phyloP scores from a whole-genome alignment of 495 filamentous ascomycete species.

The Penicilliopsis zonata region DNA sequence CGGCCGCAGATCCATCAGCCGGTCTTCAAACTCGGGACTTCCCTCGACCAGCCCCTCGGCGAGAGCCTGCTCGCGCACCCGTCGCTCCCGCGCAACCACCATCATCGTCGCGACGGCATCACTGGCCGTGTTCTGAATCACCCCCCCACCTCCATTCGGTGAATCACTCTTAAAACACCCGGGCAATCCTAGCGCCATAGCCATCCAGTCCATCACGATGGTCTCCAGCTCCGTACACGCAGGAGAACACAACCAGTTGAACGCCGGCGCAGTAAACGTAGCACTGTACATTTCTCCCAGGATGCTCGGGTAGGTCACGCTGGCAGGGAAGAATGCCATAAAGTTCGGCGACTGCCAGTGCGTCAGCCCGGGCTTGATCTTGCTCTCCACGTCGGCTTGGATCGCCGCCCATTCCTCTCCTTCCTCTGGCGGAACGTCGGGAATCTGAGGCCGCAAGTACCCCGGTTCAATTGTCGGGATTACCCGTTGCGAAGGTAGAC shows the following conservation, averaged over 20 bases:
- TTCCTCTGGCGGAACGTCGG: conserved; percentile 55
- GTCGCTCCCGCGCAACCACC: conserved; percentile 77
- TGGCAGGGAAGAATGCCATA: conserved; percentile 90
- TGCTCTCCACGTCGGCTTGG: conserved; percentile 70
- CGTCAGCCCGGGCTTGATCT: conserved; percentile 89
- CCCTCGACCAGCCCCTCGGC: conserved; percentile 38
- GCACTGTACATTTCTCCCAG: conserved; percentile 89
- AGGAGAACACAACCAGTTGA: conserved; percentile 96
- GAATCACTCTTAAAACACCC: conserved; percentile 65
- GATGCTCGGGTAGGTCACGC: conserved; percentile 71
- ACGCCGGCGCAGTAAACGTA: conserved; percentile 79
- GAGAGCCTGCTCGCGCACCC: conserved; percentile 43
- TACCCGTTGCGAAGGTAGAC: conserved; percentile 56
- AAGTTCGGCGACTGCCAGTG: conserved; percentile 97
- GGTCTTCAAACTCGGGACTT: conserved; percentile 35
- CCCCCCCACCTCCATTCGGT: conserved; percentile 66
- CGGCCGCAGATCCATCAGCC: conserved; percentile 50
- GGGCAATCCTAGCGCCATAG: conserved; percentile 59
- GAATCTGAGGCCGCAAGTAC: conserved; percentile 73
- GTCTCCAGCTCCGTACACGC: conserved; percentile 96
- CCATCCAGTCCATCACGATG: conserved; percentile 86
- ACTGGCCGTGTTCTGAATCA: conserved; percentile 88
- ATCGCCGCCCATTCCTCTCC: conserved; percentile 73
- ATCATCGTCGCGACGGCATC: conserved; percentile 82
- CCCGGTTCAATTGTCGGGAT: conserved; percentile 72